Evolutionary conservation across 805 yeast genomes (phyloP).

Genomic region (Cyberlindnera subsufficiens): DNA sequence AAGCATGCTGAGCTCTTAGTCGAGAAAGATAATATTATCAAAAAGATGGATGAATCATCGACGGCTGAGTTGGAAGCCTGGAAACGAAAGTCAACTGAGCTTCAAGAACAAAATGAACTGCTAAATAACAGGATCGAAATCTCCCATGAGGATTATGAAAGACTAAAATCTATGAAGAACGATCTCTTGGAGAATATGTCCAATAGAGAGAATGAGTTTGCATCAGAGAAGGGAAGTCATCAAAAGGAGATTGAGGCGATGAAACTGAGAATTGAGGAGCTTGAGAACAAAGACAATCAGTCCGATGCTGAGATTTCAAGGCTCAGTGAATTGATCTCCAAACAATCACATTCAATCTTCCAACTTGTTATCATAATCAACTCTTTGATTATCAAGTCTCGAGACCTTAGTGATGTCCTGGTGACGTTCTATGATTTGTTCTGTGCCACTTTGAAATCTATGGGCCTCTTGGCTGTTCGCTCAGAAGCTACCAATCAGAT

Average conservation of each 20-base stretch:
- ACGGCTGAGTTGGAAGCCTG: background rate
- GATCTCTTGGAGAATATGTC: slow-evolving; percentile 67
- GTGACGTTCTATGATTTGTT: slow-evolving; percentile 18
- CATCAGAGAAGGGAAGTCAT: slow-evolving; percentile 43
- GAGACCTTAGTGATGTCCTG: slow-evolving; percentile 37
- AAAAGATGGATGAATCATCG: background rate
- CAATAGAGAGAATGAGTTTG: slow-evolving; percentile 54
- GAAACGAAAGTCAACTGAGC: background rate
- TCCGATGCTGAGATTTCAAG: background rate
- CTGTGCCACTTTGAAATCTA: slow-evolving; percentile 24
- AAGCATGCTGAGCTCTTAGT: slow-evolving; percentile 2
- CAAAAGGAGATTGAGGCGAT: slow-evolving; percentile 46
- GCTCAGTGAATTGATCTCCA: slow-evolving; percentile 1
- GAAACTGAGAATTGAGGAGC: slow-evolving; percentile 37
- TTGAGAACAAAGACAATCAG: slow-evolving; percentile 42
- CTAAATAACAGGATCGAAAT: slow-evolving; percentile 5
- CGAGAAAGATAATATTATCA: background rate
- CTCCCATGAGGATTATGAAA: slow-evolving; percentile 21
- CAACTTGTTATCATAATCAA: slow-evolving; percentile 28
- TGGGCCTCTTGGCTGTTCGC: slow-evolving; percentile 65
- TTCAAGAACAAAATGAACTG: slow-evolving; percentile 1
- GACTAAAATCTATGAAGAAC: slow-evolving; percentile 39
- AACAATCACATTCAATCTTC: slow-evolving; percentile 22
- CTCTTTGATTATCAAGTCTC: slow-evolving; percentile 29
- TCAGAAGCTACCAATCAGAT: slow-evolving; percentile 27